Conservation (phyloP, 2,329 filamentous ascomycete species). For the Fusarium poae region DNA sequence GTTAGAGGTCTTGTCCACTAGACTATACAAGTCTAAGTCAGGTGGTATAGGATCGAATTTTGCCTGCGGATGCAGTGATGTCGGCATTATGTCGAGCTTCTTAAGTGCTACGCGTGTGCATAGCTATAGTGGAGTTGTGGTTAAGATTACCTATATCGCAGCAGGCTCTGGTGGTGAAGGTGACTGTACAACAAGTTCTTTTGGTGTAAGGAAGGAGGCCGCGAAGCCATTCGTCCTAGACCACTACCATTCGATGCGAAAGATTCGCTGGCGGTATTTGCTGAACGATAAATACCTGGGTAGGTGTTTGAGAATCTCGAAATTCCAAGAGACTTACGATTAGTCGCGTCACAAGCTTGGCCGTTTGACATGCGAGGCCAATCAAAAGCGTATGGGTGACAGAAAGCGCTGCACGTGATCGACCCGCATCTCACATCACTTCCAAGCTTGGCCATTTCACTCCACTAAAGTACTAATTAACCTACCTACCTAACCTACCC, state of each 20-base stretch:
- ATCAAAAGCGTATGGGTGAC: conserved; percentile 14
- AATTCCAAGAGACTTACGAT: conserved; percentile 5
- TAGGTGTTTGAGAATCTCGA: conserved; percentile 1
- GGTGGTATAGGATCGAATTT: conserved; percentile 94
- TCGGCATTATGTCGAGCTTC: conserved; percentile 71
- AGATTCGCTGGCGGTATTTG: background rate
- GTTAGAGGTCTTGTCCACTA: conserved; percentile 84
- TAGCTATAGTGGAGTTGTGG: conserved; percentile 19
- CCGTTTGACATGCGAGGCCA: conserved; percentile 38
- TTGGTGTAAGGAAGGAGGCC: conserved; percentile 1
- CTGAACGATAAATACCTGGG: background rate
- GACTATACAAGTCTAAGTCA: conserved; percentile 78
- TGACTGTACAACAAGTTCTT: background rate
- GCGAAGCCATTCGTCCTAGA: conserved; percentile 9
- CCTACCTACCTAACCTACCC: too few species aligned
- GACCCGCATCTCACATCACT: background rate
- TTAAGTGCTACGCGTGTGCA: conserved; percentile 10
- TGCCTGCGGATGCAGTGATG: conserved; percentile 80
- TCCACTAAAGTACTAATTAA: conserved; percentile 8
- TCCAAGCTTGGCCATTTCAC: conserved; percentile 9
- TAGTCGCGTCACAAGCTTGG: conserved; percentile 30
- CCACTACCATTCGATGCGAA: conserved; percentile 12
- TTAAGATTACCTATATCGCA: conserved; percentile 1
- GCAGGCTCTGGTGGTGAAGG: background rate
- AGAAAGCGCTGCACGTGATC: conserved; percentile 32